These are phyloP conservation scores for Eucalyptus pumila DNA, from an alignment of 345 rosid species.

Conservation along the genomic window DNA sequence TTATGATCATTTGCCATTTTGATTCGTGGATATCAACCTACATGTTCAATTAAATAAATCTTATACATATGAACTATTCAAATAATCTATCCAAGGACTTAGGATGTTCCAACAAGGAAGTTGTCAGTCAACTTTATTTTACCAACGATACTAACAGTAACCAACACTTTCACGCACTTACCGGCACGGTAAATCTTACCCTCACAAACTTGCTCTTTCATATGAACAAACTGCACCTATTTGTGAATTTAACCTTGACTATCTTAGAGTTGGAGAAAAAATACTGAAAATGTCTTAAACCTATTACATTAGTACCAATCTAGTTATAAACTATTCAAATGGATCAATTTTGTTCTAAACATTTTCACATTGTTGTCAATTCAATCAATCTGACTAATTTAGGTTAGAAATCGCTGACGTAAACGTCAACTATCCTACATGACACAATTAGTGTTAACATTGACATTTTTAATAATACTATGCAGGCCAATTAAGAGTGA, in stretches of 20 bases:
- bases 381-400: fast-evolving
- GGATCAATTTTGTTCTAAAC: no score
- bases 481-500: no score
- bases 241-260: neutral
- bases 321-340: no score
- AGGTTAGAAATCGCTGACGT: fast-evolving
- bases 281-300: fast-evolving
- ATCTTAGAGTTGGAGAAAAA: no score
- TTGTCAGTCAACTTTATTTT: neutral
- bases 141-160: no score
- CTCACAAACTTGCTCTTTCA: no score
- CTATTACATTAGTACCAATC: no score
- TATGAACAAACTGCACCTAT: neutral
- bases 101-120: neutral
- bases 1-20: neutral
- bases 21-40: neutral
- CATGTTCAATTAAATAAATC: neutral
- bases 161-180: no score
- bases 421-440: fast-evolving
- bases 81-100: neutral
- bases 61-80: neutral
- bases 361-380: no score
- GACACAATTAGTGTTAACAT: fast-evolving
- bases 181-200: fast-evolving
- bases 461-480: no score